Evolutionary conservation across 2,329 filamentous ascomycete species (phyloP), one percentile per base, ranked within the genome.

Genomic region (Colletotrichum salicis): DNA sequence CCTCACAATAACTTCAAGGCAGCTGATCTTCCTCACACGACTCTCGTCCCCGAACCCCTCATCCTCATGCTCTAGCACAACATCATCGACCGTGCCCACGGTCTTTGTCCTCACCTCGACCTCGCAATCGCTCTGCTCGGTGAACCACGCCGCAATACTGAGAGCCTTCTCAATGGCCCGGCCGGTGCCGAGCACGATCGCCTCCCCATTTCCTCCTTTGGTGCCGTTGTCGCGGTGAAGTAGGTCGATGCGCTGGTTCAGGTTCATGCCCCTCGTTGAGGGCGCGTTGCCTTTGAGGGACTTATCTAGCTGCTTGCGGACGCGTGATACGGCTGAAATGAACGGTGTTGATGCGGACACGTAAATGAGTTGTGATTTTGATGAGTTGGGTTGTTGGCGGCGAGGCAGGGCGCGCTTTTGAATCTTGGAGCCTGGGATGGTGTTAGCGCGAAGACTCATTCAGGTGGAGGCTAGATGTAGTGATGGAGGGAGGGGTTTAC

Each of bases 71-170:
- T 81, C 82, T 1, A 77, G 77, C 15, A 90, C 82, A 35, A 94
- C 82, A 79, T 94, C 92, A 77, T 95, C 92, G 56, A 94, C 85
- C 2, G 90, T 88, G n/a, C 85, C 85, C 19, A 92, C 84, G 62
- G 87, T 93, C 68, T 88, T 86, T 57, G 92, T 94, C 78, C 86
- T 84, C 63, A 94, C 77, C 75, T 84, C 82, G 1, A 94, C 90
- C 5, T 80, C 77, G 74, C 89, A 91, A 73, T 90, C 89, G 13
- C 80, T 83, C 79, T 91, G 86, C 65, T 88, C 85, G 79, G 89
- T 86, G 74, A 94, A 94, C 84, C 89, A 92, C 41, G 88, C 80
- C 0, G 89, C 92, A 6, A 94, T 79, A 31, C 87, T 84, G 70
- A 93, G 79, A 1, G 88, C 88, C 80, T 90, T 90, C 73, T 87